A percentile compares a stretch with the other conserved stretches of the same genome.
These are phyloP conservation scores for Melastoma malabathricum DNA, from an alignment of 345 rosid species.

Conservation along the genomic window DNA sequence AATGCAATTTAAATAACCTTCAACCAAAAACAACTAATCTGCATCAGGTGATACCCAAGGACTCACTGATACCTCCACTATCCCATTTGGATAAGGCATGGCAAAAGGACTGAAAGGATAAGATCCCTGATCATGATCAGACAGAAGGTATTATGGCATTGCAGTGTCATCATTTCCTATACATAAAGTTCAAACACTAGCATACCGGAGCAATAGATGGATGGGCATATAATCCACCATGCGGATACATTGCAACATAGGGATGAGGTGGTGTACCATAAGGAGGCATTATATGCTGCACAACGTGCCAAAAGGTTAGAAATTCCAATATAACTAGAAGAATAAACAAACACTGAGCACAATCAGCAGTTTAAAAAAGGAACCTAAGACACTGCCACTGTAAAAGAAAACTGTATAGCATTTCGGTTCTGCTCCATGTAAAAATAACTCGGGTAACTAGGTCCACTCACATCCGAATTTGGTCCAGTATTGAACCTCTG, in stretches of 20 bases:
- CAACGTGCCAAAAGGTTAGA: slow-evolving; percentile 2
- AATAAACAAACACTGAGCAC: background rate
- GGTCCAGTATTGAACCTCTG: no score
- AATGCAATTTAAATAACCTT: slow-evolving; percentile 2
- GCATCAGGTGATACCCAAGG: slow-evolving; percentile 8
- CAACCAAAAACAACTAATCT: slow-evolving; percentile 8
- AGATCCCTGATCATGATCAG: slow-evolving; percentile 47
- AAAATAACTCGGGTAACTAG: no score
- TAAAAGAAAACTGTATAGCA: no score
- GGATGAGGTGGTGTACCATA: slow-evolving; percentile 98
- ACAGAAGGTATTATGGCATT: slow-evolving; percentile 1
- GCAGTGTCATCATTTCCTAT: no score
- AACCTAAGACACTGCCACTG: no score
- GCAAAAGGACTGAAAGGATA: slow-evolving; percentile 96
- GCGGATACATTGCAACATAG: slow-evolving; percentile 97
- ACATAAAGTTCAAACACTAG: no score
- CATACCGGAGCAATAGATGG: slow-evolving; percentile 90
- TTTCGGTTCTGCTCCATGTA: no score
- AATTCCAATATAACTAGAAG: background rate
- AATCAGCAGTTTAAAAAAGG: no score
- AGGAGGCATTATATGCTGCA: slow-evolving; percentile 97
- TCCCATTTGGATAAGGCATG: slow-evolving; percentile 88
- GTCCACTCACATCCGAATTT: no score
- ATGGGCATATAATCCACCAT: slow-evolving; percentile 90
- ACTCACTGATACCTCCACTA: slow-evolving; percentile 70